Conservation (phyloP, 2,329 filamentous ascomycete species). For the Aspergillus sp. region DNA sequence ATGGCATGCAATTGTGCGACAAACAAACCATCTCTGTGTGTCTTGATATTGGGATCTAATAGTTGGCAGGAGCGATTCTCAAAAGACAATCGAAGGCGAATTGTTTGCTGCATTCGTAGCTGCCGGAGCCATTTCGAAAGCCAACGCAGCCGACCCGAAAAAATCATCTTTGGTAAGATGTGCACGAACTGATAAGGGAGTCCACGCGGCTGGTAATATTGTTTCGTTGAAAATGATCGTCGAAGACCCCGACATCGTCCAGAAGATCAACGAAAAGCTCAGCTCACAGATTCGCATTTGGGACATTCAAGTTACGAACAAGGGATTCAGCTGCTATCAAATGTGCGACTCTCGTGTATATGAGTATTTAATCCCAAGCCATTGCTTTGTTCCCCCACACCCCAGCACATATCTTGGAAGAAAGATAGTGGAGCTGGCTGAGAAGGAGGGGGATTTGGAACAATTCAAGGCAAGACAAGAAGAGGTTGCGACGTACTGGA, state of each 20-base stretch:
- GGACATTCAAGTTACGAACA: slow-evolving; percentile 86
- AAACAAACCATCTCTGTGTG: background rate
- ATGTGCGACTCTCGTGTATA: slow-evolving; percentile 94
- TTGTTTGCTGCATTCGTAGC: slow-evolving; percentile 87
- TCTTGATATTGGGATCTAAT: slow-evolving; percentile 2
- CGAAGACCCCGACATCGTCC: slow-evolving; percentile 79
- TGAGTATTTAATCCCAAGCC: slow-evolving; percentile 92
- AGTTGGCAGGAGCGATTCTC: slow-evolving; percentile 45
- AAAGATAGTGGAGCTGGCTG: slow-evolving; percentile 72
- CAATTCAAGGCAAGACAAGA: slow-evolving; percentile 64
- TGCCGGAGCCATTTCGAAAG: slow-evolving; percentile 90
- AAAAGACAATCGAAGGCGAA: slow-evolving; percentile 95
- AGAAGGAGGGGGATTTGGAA: slow-evolving; percentile 67
- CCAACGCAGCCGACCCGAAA: slow-evolving; percentile 92
- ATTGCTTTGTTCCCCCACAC: slow-evolving; percentile 88
- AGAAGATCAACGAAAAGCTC: slow-evolving; percentile 84
- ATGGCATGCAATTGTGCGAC: slow-evolving; percentile 80
- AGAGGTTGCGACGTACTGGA: slow-evolving; percentile 79
- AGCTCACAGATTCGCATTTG: slow-evolving; percentile 89
- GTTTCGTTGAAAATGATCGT: slow-evolving; percentile 94
- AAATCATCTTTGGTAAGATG: slow-evolving; percentile 93
- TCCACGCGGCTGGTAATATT: slow-evolving; percentile 92
- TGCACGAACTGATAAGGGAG: slow-evolving; percentile 93
- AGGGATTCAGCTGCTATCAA: slow-evolving; percentile 91
- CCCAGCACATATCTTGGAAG: slow-evolving; percentile 80